Evolutionary conservation across 2,329 filamentous ascomycete genomes (phyloP).

Genomic region (Colletotrichum zoysiae): DNA sequence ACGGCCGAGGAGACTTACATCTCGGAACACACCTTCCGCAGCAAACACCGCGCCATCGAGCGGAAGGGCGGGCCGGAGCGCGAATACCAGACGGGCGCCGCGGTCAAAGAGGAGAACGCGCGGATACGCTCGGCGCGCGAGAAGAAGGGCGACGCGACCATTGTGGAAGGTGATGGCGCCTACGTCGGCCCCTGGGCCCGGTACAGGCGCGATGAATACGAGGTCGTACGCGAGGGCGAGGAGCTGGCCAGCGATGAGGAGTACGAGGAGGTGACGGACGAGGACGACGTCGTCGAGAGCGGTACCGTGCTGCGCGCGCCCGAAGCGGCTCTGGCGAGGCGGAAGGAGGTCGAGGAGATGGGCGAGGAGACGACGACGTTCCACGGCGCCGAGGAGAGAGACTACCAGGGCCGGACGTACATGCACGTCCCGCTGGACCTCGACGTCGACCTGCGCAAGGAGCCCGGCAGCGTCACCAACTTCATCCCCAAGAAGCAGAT

Average conservation of each 20-base stretch:
- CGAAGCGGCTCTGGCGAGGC: slow-evolving; percentile 63
- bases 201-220: slow-evolving; percentile 80
- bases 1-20: slow-evolving; percentile 89
- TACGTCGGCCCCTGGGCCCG: slow-evolving; percentile 97
- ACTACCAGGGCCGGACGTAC: slow-evolving; percentile 96
- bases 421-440: slow-evolving; percentile 97
- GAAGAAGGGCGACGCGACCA: slow-evolving; percentile 83
- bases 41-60: slow-evolving; percentile 87
- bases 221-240: slow-evolving; percentile 79
- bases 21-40: slow-evolving; percentile 90
- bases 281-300: slow-evolving; percentile 77
- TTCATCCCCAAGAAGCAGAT: slow-evolving; percentile 95
- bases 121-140: slow-evolving; percentile 81
- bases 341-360: slow-evolving; percentile 70
- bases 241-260: slow-evolving; percentile 84
- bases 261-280: slow-evolving; percentile 82
- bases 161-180: slow-evolving; percentile 87
- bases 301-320: slow-evolving; percentile 72
- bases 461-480: slow-evolving; percentile 84
- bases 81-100: slow-evolving; percentile 65
- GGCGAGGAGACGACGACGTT: slow-evolving; percentile 88
- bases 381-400: slow-evolving; percentile 84
- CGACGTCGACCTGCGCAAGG: slow-evolving; percentile 86
- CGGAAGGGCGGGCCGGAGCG: slow-evolving; percentile 70
- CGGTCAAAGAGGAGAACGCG: slow-evolving; percentile 79